These are phyloP conservation scores for Fusarium algeriense DNA, from an alignment of 2,329 filamentous ascomycete species.

Conservation along the genomic window DNA sequence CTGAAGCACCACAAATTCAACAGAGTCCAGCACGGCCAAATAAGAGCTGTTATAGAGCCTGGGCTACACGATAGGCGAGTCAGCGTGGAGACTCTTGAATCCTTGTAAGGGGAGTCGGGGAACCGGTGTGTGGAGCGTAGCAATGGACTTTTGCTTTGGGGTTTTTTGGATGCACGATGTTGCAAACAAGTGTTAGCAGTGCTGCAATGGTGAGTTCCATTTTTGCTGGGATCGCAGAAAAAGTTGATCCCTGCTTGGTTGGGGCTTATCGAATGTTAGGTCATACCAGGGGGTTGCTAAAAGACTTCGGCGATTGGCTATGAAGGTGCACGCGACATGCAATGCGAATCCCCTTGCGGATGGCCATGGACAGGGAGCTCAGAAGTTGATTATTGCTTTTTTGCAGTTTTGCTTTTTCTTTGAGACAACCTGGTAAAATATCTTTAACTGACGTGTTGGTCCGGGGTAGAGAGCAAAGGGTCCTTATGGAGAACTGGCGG, in stretches of 20 bases:
- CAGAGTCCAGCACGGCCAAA: neutral
- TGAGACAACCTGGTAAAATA: slow-evolving; percentile 2
- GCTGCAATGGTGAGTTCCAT: neutral
- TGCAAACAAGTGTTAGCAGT: neutral
- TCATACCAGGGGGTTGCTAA: slow-evolving; percentile 23
- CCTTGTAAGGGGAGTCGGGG: neutral
- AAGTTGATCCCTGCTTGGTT: slow-evolving; percentile 23
- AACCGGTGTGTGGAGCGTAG: slow-evolving; percentile 6
- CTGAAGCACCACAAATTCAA: slow-evolving; percentile 1
- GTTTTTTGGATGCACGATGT: neutral
- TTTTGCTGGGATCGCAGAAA: slow-evolving; percentile 10
- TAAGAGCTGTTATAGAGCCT: slow-evolving; percentile 15
- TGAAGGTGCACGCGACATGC: slow-evolving; percentile 27
- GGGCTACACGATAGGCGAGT: slow-evolving; percentile 36
- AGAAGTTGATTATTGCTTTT: slow-evolving; percentile 9
- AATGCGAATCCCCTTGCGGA: slow-evolving; percentile 22
- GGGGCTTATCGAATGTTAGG: slow-evolving; percentile 38
- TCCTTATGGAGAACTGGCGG: neutral
- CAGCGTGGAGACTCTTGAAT: slow-evolving; percentile 6
- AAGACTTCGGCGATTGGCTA: slow-evolving; percentile 27
- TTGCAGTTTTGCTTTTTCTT: slow-evolving; percentile 17
- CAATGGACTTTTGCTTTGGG: neutral
- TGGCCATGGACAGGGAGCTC: neutral
- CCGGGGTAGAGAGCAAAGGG: neutral
- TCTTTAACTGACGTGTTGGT: neutral